Evolutionary conservation across 176 grass and related monocot species (phyloP).

Genomic region (Bonia amplexicaulis): DNA sequence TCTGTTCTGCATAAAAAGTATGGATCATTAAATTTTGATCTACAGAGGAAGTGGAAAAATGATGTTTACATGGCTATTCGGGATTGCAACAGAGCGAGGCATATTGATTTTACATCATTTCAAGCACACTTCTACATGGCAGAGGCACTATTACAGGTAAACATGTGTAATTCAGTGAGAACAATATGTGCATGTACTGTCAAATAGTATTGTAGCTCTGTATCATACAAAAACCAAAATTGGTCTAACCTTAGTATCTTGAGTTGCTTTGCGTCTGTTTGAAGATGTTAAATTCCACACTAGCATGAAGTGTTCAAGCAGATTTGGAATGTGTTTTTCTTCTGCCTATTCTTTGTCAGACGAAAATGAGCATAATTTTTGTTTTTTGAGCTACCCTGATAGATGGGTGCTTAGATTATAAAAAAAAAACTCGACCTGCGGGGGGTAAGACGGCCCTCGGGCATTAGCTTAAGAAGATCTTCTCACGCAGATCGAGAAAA

Average conservation of each 20-base stretch:
- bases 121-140: conserved; percentile 66
- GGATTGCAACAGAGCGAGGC: conserved; percentile 66
- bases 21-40: conserved; percentile 34
- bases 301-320: background rate
- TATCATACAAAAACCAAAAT: background rate
- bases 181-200: background rate
- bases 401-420: background rate
- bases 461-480: too few species aligned
- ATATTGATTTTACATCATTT: conserved; percentile 66
- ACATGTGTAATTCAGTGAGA: background rate
- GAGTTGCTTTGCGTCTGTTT: background rate
- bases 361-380: background rate
- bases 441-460: too few species aligned
- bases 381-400: background rate
- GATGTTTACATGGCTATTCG: conserved; percentile 93
- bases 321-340: background rate
- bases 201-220: conserved; percentile 10
- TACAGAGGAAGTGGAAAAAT: conserved; percentile 95
- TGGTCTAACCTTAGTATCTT: background rate
- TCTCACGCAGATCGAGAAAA: too few species aligned
- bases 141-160: conserved; percentile 82
- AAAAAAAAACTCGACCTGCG: too few species aligned
- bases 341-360: background rate
- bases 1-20: conserved; percentile 5
- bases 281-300: background rate